phyloP scores from a whole-genome alignment of 768 basidiomycete genomes.

The Kwoniella dendrophila region DNA sequence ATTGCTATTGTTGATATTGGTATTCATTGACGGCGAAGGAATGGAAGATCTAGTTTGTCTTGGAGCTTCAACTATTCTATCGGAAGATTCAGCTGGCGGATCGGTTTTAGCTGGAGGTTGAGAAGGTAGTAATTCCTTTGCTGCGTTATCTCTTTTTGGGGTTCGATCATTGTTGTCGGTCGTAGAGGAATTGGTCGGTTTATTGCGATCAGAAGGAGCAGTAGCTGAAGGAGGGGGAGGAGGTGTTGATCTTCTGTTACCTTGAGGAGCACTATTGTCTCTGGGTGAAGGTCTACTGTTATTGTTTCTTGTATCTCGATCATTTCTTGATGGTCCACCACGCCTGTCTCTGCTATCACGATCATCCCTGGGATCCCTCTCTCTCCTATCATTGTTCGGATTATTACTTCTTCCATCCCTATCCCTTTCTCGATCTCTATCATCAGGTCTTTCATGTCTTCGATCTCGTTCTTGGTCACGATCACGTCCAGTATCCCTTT shows the following conservation, averaged over 20 bases:
- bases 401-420: background rate
- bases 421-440: constrained; percentile 21
- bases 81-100: constrained; percentile 3
- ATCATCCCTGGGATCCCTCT: constrained; percentile 36
- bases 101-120: background rate
- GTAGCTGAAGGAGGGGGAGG: background rate
- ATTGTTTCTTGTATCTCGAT: too few relatives aligned
- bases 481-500: constrained; percentile 19
- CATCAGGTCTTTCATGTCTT: constrained; percentile 11
- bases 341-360: constrained; percentile 4
- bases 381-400: background rate
- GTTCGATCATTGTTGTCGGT: constrained; percentile 30
- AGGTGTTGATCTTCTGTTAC: background rate
- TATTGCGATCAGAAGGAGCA: background rate
- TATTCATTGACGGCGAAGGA: constrained; percentile 17
- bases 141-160: constrained; percentile 32
- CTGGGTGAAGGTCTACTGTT: background rate
- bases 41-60: constrained; percentile 19
- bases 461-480: constrained; percentile 26
- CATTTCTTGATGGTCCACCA: constrained; percentile 9
- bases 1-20: background rate
- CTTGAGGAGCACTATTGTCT: background rate
- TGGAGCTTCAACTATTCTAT: constrained; percentile 43
- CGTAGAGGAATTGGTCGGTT: background rate
- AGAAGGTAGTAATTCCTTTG: constrained; percentile 30